phyloP scores from a whole-genome alignment of 2,329 filamentous ascomycete species.

The Dactylonectria estremocensis region DNA sequence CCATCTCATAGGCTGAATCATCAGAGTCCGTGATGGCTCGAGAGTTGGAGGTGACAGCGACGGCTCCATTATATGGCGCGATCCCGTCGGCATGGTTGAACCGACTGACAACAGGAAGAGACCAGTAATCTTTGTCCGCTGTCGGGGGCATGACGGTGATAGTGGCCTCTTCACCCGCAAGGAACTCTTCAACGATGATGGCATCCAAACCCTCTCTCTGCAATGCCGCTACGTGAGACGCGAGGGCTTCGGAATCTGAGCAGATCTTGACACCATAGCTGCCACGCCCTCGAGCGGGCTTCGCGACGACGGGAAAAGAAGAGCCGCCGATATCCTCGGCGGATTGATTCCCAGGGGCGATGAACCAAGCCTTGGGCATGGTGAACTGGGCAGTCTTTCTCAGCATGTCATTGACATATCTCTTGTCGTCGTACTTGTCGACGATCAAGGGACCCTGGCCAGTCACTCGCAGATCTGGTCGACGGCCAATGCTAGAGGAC shows the following conservation, averaged over 20 bases:
- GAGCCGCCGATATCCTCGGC: slow-evolving; percentile 13
- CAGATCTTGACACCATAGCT: slow-evolving; percentile 41
- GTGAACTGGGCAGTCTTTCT: slow-evolving; percentile 55
- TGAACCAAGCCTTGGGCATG: slow-evolving; percentile 56
- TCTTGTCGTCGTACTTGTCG: slow-evolving; percentile 67
- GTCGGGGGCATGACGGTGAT: slow-evolving; percentile 67
- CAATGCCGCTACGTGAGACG: slow-evolving; percentile 23
- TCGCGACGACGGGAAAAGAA: slow-evolving; percentile 35
- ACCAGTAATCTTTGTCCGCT: slow-evolving; percentile 54
- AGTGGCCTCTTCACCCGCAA: slow-evolving; percentile 64
- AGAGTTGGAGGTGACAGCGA: slow-evolving; percentile 57
- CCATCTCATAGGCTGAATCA: slow-evolving; percentile 37
- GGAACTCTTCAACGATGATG: slow-evolving; percentile 63
- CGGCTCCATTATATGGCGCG: slow-evolving; percentile 41
- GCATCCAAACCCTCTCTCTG: slow-evolving; percentile 24
- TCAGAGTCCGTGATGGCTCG: slow-evolving; percentile 52
- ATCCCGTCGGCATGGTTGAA: slow-evolving; percentile 39
- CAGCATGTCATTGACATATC: slow-evolving; percentile 61
- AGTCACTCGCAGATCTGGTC: slow-evolving; percentile 56
- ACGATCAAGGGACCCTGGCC: slow-evolving; percentile 64
- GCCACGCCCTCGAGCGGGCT: slow-evolving; percentile 40
- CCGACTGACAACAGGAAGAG: slow-evolving; percentile 53
- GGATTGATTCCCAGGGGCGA: slow-evolving; percentile 28
- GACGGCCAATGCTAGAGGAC: slow-evolving; percentile 51
- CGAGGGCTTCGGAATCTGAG: slow-evolving; percentile 27